Percentiles rank a stretch among this genome's conserved stretches.
Evolutionary conservation across 2,329 filamentous ascomycete genomes (phyloP).

Genomic region (Ciborinia camelliae): DNA sequence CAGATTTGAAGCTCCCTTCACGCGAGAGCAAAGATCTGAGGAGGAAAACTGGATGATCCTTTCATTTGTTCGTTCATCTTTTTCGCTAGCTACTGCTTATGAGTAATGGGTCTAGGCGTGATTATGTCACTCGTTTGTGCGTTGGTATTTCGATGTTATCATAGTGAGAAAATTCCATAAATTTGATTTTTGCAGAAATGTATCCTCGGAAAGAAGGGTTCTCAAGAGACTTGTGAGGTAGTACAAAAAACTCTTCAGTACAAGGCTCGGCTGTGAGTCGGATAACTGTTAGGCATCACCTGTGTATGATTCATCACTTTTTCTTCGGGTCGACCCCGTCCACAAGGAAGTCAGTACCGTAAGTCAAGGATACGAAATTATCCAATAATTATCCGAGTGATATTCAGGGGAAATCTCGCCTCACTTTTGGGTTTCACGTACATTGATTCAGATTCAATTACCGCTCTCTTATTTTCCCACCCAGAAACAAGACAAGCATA

Average conservation of each 20-base stretch:
- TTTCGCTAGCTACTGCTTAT: not conserved
- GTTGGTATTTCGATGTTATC: not conserved
- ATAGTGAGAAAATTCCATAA: not conserved
- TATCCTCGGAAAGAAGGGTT: not conserved
- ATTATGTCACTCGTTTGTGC: not conserved
- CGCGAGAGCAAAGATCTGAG: not conserved
- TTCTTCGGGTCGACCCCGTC: not conserved
- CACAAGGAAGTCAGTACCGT: not conserved
- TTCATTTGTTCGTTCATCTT: not conserved
- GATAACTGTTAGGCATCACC: not conserved
- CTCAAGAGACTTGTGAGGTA: not conserved
- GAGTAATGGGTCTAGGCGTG: not conserved
- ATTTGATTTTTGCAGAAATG: not conserved
- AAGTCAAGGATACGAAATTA: no score
- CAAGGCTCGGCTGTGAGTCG: not conserved
- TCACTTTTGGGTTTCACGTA: not conserved
- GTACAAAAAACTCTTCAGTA: not conserved
- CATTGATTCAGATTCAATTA: no score
- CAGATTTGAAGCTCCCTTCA: not conserved
- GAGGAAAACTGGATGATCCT: not conserved
- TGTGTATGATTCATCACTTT: not conserved
- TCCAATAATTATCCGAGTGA: not conserved
- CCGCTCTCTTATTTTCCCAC: no score
- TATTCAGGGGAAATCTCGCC: not conserved
- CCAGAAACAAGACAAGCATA: no score